A percentile compares a stretch with the other conserved stretches of the same genome.
These are phyloP conservation scores for Hypomontagnella submonticulosa DNA, from an alignment of 495 filamentous ascomycete species.

Conservation along the genomic window DNA sequence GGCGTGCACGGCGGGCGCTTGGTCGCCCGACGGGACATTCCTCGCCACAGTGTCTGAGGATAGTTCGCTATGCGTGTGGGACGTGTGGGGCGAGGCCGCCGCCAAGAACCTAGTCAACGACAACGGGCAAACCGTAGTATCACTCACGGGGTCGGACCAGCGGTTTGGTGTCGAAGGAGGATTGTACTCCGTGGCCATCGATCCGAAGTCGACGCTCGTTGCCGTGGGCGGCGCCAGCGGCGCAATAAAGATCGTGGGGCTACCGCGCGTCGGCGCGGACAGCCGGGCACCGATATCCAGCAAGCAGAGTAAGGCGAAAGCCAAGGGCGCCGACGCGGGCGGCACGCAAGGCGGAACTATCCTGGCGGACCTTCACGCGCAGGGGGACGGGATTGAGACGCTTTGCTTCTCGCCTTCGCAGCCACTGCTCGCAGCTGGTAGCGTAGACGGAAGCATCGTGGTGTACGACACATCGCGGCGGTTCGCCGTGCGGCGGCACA, in stretches of 20 bases:
- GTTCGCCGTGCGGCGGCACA: slow-evolving; percentile 83
- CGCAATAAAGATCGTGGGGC: slow-evolving; percentile 80
- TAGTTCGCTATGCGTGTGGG: slow-evolving; percentile 88
- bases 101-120: slow-evolving; percentile 76
- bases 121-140: slow-evolving; percentile 79
- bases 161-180: slow-evolving; percentile 93
- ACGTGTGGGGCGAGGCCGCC: slow-evolving; percentile 86
- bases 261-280: slow-evolving; percentile 73
- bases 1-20: slow-evolving; percentile 88
- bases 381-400: slow-evolving; percentile 83
- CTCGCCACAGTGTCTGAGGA: slow-evolving; percentile 93
- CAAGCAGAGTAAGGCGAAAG: slow-evolving; percentile 56
- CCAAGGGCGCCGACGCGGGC: slow-evolving; percentile 53
- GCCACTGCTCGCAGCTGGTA: slow-evolving; percentile 84
- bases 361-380: slow-evolving; percentile 67
- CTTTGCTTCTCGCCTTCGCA: slow-evolving; percentile 82
- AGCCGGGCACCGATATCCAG: slow-evolving; percentile 39
- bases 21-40: slow-evolving; percentile 87
- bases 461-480: slow-evolving; percentile 86
- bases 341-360: slow-evolving; percentile 71
- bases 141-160: slow-evolving; percentile 83
- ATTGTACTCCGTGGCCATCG: slow-evolving; percentile 83
- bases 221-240: slow-evolving; percentile 91
- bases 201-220: slow-evolving; percentile 78
- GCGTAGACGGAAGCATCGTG: slow-evolving; percentile 89